phyloP scores from a whole-genome alignment of 2,329 filamentous ascomycete species.

The Aspergillus sojae region DNA sequence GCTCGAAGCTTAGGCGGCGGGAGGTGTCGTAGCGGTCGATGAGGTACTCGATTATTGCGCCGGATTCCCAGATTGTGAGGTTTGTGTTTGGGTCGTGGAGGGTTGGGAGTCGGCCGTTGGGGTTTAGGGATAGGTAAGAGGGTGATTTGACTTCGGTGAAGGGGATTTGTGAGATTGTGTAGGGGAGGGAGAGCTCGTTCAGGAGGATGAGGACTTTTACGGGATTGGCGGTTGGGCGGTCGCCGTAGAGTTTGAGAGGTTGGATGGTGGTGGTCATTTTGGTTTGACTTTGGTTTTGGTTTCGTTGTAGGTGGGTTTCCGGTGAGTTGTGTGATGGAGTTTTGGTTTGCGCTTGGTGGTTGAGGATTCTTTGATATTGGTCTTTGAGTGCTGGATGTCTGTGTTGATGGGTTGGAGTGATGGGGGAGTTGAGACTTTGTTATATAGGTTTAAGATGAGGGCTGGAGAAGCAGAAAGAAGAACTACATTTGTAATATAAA shows the following conservation, averaged over 20 bases:
- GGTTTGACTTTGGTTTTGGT: no score
- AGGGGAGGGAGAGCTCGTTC: slow-evolving; percentile 33
- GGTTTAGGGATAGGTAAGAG: slow-evolving; percentile 36
- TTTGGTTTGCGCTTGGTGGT: not conserved
- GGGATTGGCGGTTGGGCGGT: slow-evolving; percentile 6
- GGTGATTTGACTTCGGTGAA: slow-evolving; percentile 46
- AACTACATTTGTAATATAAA: not conserved
- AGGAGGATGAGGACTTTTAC: slow-evolving; percentile 49
- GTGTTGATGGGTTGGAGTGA: not conserved
- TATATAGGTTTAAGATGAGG: not conserved
- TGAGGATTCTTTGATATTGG: not conserved
- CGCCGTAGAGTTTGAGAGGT: not conserved
- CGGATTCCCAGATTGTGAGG: slow-evolving; percentile 43
- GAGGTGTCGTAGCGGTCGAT: slow-evolving; percentile 49
- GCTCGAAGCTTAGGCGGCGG: slow-evolving; percentile 43
- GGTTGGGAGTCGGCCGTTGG: slow-evolving; percentile 23
- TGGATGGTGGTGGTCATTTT: not conserved
- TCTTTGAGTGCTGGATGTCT: not conserved
- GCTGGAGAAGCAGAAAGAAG: not conserved
- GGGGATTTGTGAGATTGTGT: slow-evolving; percentile 37
- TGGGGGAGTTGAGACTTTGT: no score
- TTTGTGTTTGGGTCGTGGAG: slow-evolving; percentile 52
- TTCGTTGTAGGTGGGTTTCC: not conserved
- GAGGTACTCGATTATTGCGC: slow-evolving; percentile 26
- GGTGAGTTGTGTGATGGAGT: not conserved